Conservation (phyloP, 2,329 filamentous ascomycete genomes). For the Neofusicoccum laricinum region DNA sequence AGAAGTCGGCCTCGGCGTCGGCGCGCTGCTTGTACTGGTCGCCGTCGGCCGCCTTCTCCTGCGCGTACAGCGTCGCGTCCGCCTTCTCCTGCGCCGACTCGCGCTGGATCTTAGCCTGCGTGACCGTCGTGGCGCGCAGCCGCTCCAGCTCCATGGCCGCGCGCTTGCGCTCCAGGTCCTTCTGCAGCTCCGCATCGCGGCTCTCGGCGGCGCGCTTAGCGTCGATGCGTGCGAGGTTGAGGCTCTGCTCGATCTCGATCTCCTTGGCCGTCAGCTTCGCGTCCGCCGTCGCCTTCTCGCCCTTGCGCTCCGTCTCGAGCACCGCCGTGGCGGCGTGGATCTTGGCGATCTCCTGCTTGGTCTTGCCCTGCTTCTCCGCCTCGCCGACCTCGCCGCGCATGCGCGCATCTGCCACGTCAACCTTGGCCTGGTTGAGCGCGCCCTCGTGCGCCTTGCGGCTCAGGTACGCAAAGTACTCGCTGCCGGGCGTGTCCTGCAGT, state of each 20-base stretch:
- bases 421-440: slow-evolving; percentile 73
- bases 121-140: slow-evolving; percentile 72
- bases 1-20: slow-evolving; percentile 54
- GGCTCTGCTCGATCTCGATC: slow-evolving; percentile 68
- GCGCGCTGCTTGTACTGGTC: slow-evolving; percentile 60
- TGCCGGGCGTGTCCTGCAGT: slow-evolving; percentile 75
- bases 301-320: slow-evolving; percentile 78
- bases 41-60: slow-evolving; percentile 49
- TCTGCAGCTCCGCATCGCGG: slow-evolving; percentile 77
- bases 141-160: slow-evolving; percentile 78
- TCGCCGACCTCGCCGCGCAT: slow-evolving; percentile 72
- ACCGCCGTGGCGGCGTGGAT: slow-evolving; percentile 84
- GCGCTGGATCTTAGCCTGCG: slow-evolving; percentile 68
- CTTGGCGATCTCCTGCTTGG: slow-evolving; percentile 83
- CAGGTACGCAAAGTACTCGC: slow-evolving; percentile 79
- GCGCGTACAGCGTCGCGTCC: slow-evolving; percentile 55
- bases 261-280: slow-evolving; percentile 71
- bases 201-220: slow-evolving; percentile 71
- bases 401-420: slow-evolving; percentile 57
- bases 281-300: slow-evolving; percentile 76
- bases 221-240: slow-evolving; percentile 72
- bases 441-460: slow-evolving; percentile 83
- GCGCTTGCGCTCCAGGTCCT: slow-evolving; percentile 72
- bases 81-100: slow-evolving; percentile 68
- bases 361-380: slow-evolving; percentile 72